A percentile compares a stretch with the other conserved stretches of the same genome.
These are phyloP conservation scores for Aspergillus puulaauensis DNA, from an alignment of 2,329 filamentous ascomycete species.

Conservation along the genomic window DNA sequence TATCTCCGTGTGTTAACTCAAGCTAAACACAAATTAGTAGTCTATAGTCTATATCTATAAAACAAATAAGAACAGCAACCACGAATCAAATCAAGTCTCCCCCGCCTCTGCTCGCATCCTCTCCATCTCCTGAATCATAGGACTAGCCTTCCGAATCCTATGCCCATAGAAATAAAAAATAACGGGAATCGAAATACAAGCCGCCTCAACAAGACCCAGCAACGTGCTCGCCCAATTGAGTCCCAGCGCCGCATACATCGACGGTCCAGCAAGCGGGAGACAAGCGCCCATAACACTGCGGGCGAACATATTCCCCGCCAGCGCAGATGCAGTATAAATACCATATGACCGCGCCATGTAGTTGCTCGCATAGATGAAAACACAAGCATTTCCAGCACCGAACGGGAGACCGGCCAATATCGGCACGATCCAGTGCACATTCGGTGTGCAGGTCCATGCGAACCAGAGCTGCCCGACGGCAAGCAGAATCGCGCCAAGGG, in stretches of 20 bases:
- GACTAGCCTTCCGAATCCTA: background rate
- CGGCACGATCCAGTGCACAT: constrained; percentile 75
- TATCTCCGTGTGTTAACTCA: too few species aligned
- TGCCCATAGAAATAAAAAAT: constrained; percentile 58
- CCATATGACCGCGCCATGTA: constrained; percentile 15
- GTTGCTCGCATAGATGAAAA: constrained; percentile 75
- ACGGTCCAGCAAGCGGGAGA: constrained; percentile 69
- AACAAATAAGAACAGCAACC: too few species aligned
- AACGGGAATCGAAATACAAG: constrained; percentile 72
- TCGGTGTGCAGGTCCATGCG: constrained; percentile 77
- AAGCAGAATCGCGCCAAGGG: constrained; percentile 69
- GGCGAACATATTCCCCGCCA: constrained; percentile 49
- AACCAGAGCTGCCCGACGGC: constrained; percentile 79
- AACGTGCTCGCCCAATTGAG: constrained; percentile 76
- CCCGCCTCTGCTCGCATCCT: background rate
- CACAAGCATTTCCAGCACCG: constrained; percentile 68
- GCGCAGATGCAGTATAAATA: constrained; percentile 42
- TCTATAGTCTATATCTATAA: too few species aligned
- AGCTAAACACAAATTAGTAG: too few species aligned
- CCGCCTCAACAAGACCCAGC: constrained; percentile 67
- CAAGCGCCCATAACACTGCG: constrained; percentile 63
- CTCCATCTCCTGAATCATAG: background rate
- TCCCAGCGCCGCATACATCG: constrained; percentile 66
- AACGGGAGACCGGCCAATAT: constrained; percentile 78
- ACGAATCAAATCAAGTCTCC: too few species aligned